Evolutionary conservation across 169 alveolate species (phyloP).

Genomic region (Plasmodium adleri): DNA sequence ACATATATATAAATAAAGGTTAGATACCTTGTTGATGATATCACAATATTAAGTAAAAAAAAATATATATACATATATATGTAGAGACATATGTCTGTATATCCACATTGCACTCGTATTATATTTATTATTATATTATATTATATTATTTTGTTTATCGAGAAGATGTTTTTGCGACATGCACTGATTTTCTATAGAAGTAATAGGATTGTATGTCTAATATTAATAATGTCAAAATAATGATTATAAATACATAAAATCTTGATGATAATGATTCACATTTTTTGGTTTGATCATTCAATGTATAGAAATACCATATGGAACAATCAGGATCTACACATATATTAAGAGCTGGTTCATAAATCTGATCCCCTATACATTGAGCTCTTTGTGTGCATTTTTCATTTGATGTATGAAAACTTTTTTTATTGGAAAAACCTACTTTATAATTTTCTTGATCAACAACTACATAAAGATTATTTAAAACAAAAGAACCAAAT

Average conservation of each 20-base stretch:
- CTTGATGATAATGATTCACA: conserved; percentile 53
- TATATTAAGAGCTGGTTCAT: conserved; percentile 82
- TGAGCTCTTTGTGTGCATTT: conserved; percentile 73
- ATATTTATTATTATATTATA: background rate
- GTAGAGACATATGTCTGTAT: no score
- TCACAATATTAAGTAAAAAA: no score
- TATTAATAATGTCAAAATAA: conserved; percentile 16
- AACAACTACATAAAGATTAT: conserved; percentile 79
- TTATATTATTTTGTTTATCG: conserved; percentile 2
- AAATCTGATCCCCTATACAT: conserved; percentile 83
- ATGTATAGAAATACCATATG: conserved; percentile 83
- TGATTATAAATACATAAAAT: conserved; percentile 36
- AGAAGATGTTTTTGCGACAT: conserved; percentile 60
- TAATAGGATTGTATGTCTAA: conserved; percentile 71
- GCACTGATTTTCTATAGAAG: conserved; percentile 65
- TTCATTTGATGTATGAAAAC: conserved; percentile 40
- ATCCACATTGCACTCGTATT: background rate
- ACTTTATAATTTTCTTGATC: conserved; percentile 81
- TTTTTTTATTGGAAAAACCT: conserved; percentile 80
- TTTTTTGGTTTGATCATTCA: conserved; percentile 76
- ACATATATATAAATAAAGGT: no score
- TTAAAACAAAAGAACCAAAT: conserved; percentile 84
- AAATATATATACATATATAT: no score
- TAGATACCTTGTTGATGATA: no score
- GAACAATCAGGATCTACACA: conserved; percentile 85